Conservation (phyloP, 1,284 basidiomycete genomes). For the Fomitopsis pinicola region DNA sequence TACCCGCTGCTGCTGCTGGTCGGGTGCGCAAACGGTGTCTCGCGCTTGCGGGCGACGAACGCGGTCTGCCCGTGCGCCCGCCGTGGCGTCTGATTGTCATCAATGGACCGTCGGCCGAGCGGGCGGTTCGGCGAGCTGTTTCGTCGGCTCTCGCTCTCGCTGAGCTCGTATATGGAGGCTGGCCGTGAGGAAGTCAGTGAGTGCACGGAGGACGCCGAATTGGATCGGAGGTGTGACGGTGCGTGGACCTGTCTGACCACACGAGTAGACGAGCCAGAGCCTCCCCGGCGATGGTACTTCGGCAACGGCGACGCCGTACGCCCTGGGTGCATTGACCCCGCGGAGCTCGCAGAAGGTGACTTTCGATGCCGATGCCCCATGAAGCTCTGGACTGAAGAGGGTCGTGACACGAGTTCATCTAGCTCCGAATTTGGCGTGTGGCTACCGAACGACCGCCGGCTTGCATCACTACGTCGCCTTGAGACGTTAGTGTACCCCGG, state of each 20-base stretch:
- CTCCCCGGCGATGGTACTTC: slow-evolving; percentile 62
- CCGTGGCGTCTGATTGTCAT: slow-evolving; percentile 44
- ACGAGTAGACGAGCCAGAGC: slow-evolving; percentile 72
- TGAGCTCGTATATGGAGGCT: slow-evolving; percentile 69
- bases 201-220: slow-evolving; percentile 69
- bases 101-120: slow-evolving; percentile 36
- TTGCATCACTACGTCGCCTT: slow-evolving; percentile 41
- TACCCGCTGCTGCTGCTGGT: slow-evolving; percentile 30
- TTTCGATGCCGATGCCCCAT: slow-evolving; percentile 59
- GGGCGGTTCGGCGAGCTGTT: slow-evolving; percentile 50
- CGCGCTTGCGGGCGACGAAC: slow-evolving; percentile 73
- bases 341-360: slow-evolving; percentile 71
- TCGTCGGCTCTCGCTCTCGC: slow-evolving; percentile 56
- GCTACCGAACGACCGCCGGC: slow-evolving; percentile 61
- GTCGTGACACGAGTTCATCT: slow-evolving; percentile 68
- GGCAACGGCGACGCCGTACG: slow-evolving; percentile 65
- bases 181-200: slow-evolving; percentile 70
- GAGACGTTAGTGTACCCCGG: slow-evolving; percentile 34
- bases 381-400: slow-evolving; percentile 71
- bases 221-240: slow-evolving; percentile 52
- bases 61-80: slow-evolving; percentile 42
- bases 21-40: slow-evolving; percentile 61
- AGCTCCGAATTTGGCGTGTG: slow-evolving; percentile 77
- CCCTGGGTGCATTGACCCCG: slow-evolving; percentile 54
- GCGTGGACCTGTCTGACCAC: slow-evolving; percentile 64